A percentile compares a stretch with the other conserved stretches of the same genome.
Conservation (phyloP, 495 filamentous ascomycete genomes). For the Aspergillus incahuasiensis region DNA sequence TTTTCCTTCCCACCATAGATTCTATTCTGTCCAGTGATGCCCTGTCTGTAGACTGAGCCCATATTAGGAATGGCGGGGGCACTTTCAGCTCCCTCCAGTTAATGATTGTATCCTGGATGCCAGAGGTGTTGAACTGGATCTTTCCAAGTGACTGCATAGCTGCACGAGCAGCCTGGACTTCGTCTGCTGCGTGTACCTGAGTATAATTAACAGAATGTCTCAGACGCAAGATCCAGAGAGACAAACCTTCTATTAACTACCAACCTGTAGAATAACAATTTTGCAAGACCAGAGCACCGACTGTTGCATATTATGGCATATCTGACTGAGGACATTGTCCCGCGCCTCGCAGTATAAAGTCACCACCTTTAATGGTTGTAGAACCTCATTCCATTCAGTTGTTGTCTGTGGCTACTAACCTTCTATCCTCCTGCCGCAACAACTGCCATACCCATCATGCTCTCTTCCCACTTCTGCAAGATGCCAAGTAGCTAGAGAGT, state of each 20-base stretch:
- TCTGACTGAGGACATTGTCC: not conserved
- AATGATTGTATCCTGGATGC: not conserved
- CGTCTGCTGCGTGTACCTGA: not conserved
- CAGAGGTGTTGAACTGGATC: slow-evolving; percentile 2
- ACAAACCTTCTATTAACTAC: not conserved
- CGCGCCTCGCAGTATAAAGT: not conserved
- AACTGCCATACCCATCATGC: too few species aligned
- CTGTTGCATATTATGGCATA: not conserved
- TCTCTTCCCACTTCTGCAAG: too few species aligned
- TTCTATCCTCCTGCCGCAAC: too few species aligned
- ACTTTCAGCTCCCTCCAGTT: not conserved
- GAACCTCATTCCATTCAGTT: not conserved
- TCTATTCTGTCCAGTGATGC: not conserved
- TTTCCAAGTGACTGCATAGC: not conserved
- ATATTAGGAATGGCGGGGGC: not conserved
- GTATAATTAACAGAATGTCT: not conserved
- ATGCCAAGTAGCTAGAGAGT: too few species aligned
- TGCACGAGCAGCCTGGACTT: slow-evolving; percentile 1
- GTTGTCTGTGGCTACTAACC: not conserved
- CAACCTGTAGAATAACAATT: not conserved
- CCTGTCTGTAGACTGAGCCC: not conserved
- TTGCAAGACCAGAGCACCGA: not conserved
- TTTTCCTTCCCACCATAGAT: not conserved
- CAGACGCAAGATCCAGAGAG: not conserved
- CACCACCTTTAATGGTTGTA: not conserved